Evolutionary conservation across 495 filamentous ascomycete genomes (phyloP), one percentile per base, ranked within the genome.

Genomic region (Penicillium malachiteum): DNA sequence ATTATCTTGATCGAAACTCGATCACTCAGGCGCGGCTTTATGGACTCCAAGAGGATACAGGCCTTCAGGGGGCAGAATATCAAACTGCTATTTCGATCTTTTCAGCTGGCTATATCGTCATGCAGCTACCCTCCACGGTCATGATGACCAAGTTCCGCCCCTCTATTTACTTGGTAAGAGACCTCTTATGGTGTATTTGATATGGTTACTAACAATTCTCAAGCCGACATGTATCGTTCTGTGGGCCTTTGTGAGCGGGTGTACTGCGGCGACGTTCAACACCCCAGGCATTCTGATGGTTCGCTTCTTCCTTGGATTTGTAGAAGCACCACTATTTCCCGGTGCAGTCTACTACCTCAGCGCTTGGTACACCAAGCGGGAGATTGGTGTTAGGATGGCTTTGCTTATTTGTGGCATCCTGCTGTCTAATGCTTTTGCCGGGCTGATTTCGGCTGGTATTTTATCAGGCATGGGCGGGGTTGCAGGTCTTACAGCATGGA

Each of bases 1-100:
- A 92, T 63, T 94, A 91, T 68, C 75, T 92, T 54, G 89, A 92
- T 67, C 80, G 89, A 58, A 83, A 84, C 61, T 80, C 83, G 44
- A 82, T 80, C 49, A 80, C 66, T 8, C 43, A 71, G 42, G 52
- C 58, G n/a, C 55, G 37, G 4, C 54, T 85, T 39, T 80, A 78
- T 5, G 81, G 81, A 9, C 61, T 85, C 26, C 71, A 80, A 48
- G 65, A 73, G 12, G 82, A 84, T 51, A 55, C 84, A 17, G 58
- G 69, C 9, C 60, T 84, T 13, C 65, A 63, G 1, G 75, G 73
- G 18, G 71, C 73, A 30, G 73, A 84, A 57, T 85, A 82, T 12
- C 53, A 82, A 70, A 88, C 86, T 3, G 71, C 78, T 13, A 79
- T 89, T 50, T 84, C 79, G 60, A 87, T 89, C 44, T 69, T 89